Conservation (phyloP, 1,284 basidiomycete genomes). For the Exsudoporus floridanus region DNA sequence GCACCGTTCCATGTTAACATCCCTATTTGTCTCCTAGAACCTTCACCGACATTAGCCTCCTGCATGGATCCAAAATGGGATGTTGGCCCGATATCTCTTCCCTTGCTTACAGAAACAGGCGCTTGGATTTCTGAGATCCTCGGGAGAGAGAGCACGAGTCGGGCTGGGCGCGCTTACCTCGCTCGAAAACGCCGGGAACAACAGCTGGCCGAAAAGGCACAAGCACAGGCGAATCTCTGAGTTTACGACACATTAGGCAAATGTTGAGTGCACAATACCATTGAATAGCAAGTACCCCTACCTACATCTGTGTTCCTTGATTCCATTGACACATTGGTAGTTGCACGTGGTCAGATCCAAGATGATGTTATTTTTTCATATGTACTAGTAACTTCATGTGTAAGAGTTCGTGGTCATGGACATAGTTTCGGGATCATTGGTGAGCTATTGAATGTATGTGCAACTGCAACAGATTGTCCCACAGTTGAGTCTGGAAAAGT, state of each 20-base stretch:
- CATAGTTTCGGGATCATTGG: too few species aligned
- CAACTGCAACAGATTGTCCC: too few species aligned
- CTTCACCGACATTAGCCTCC: not conserved
- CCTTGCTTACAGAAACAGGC: conserved; percentile 70
- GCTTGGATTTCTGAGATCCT: conserved; percentile 78
- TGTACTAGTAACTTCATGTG: too few species aligned
- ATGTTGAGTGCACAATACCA: not conserved
- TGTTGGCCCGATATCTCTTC: conserved; percentile 64
- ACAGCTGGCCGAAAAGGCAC: conserved; percentile 24
- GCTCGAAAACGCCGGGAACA: conserved; percentile 49
- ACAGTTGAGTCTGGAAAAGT: too few species aligned
- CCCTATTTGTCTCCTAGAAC: not conserved
- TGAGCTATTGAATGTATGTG: too few species aligned
- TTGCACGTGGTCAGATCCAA: too few species aligned
- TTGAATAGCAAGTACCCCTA: too few species aligned
- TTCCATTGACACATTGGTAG: too few species aligned
- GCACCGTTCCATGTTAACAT: not conserved
- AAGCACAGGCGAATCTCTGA: conserved; percentile 11
- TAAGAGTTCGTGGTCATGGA: too few species aligned
- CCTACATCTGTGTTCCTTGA: too few species aligned
- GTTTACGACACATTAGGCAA: not conserved
- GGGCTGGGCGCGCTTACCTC: conserved; percentile 77
- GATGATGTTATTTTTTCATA: too few species aligned
- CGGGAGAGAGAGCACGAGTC: conserved; percentile 69
- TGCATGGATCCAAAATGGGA: conserved; percentile 47